Conservation (phyloP, 768 basidiomycete species). For the Mycena filopes region DNA sequence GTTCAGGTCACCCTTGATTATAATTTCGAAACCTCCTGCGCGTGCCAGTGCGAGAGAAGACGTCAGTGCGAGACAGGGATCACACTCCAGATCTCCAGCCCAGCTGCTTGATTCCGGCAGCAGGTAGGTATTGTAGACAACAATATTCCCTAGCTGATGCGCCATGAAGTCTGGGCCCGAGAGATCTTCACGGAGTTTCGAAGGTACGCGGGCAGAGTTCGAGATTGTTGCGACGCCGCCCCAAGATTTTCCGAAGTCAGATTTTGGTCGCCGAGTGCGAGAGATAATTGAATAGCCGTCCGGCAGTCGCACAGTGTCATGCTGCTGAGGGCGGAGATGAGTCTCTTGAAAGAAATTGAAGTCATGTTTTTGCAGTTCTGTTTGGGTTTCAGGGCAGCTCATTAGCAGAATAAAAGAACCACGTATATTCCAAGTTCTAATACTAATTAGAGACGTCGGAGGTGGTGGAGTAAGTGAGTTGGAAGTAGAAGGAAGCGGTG, state of each 20-base stretch:
- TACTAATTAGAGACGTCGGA: too few species aligned
- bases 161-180: too few species aligned
- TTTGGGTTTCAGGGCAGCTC: too few species aligned
- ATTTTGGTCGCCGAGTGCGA: slow-evolving; percentile 1
- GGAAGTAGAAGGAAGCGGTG: too few species aligned
- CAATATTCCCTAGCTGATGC: not conserved
- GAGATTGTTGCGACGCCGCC: slow-evolving; percentile 5
- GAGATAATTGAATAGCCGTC: slow-evolving; percentile 9
- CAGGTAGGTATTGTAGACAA: not conserved
- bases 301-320: not conserved
- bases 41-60: not conserved
- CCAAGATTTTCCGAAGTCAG: slow-evolving; percentile 6
- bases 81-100: not conserved
- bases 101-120: not conserved
- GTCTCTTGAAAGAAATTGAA: too few species aligned
- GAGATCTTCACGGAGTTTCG: not conserved
- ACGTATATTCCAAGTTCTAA: too few species aligned
- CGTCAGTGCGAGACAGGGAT: not conserved
- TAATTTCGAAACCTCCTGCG: slow-evolving; percentile 1
- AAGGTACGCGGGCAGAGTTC: not conserved
- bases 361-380: too few species aligned
- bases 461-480: too few species aligned
- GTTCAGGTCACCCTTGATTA: slow-evolving; percentile 14
- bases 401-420: too few species aligned
- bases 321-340: slow-evolving; percentile 6